phyloP scores from a whole-genome alignment of 257 asterid species.

The Salvia rosmarinus region DNA sequence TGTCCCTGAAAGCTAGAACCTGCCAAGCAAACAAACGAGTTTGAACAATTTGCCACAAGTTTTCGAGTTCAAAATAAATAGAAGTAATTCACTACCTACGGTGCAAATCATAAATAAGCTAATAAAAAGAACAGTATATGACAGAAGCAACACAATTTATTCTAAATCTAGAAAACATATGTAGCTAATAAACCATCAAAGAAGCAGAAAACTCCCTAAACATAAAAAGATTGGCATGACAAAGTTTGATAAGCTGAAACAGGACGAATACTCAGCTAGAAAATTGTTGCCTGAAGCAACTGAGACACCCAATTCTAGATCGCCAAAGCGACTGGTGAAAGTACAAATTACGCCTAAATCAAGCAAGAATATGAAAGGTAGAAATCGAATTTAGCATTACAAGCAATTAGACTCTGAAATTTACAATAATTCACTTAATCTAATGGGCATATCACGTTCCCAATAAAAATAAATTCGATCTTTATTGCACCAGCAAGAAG shows the following conservation, averaged over 20 bases:
- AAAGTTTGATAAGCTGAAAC: not conserved
- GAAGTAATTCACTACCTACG: not conserved
- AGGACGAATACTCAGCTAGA: not conserved
- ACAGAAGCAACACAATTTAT: not conserved
- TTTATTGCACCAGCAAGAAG: not conserved
- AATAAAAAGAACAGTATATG: not conserved
- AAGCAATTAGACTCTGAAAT: not conserved
- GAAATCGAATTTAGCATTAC: not conserved
- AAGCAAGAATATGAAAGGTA: constrained; percentile 15
- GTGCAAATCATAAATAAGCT: not conserved
- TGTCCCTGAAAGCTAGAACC: constrained; percentile 97
- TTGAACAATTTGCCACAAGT: not conserved
- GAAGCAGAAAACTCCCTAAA: constrained; percentile 1
- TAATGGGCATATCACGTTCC: constrained; percentile 1
- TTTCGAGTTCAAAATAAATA: not conserved
- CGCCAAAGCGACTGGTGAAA: not conserved
- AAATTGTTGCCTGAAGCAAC: not conserved
- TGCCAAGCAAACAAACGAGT: constrained; percentile 35
- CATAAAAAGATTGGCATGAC: too few species aligned
- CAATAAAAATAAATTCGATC: not conserved
- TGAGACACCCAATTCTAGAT: not conserved
- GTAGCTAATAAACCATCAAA: not conserved
- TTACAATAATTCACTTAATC: not conserved
- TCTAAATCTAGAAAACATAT: not conserved
- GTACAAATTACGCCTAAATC: not conserved